These are phyloP conservation scores for Beta macrorhiza DNA, from an alignment of 179 eudicot species.

Conservation along the genomic window DNA sequence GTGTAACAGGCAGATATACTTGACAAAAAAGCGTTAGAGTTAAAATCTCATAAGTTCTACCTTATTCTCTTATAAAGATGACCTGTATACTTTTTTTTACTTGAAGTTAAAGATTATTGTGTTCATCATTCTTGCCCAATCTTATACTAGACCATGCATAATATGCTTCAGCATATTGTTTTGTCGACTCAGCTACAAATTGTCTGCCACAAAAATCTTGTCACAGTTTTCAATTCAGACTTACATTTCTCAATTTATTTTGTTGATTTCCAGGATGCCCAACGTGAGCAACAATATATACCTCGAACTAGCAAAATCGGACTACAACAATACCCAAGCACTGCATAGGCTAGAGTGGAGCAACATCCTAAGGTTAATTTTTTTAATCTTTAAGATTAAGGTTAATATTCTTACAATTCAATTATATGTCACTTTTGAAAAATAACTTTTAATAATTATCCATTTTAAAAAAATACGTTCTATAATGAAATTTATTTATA, in stretches of 20 bases:
- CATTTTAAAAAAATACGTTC: too few relatives aligned
- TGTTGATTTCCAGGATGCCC: constrained; percentile 58
- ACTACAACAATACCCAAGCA: constrained; percentile 66
- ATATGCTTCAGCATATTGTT: neutral
- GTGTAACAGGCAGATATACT: too few relatives aligned
- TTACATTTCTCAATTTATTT: neutral
- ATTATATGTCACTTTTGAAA: too few relatives aligned
- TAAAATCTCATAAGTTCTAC: too few relatives aligned
- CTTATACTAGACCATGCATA: neutral
- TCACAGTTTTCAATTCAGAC: neutral
- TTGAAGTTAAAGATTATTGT: too few relatives aligned
- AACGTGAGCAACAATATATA: constrained; percentile 62
- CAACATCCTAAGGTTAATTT: constrained; percentile 48
- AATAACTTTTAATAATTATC: too few relatives aligned
- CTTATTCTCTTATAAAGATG: neutral
- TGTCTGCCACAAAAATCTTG: constrained; percentile 20
- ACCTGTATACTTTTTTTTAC: neutral
- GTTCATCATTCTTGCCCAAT: neutral
- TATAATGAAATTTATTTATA: too few relatives aligned
- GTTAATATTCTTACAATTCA: too few relatives aligned
- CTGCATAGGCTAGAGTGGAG: constrained; percentile 73
- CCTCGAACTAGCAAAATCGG: constrained; percentile 76
- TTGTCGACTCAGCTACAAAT: constrained; percentile 4
- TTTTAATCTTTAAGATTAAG: too few relatives aligned
- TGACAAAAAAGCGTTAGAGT: too few relatives aligned